phyloP scores from a whole-genome alignment of 2,329 filamentous ascomycete species.

The Neonectria ditissima region DNA sequence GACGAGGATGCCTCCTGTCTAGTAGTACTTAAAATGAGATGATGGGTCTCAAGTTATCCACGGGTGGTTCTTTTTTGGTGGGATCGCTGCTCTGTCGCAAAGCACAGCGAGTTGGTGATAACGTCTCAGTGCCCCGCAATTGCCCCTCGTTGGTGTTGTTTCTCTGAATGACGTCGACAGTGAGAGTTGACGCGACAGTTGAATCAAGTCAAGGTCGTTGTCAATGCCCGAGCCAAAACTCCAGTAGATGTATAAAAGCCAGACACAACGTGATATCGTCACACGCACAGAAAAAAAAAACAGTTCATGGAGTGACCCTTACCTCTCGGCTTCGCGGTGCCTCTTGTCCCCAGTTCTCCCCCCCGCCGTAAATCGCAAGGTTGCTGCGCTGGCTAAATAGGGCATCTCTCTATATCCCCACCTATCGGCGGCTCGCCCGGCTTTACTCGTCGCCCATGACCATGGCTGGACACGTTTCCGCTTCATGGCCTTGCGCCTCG shows the following conservation, averaged over 20 bases:
- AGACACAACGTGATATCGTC: background rate
- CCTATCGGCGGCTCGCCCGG: conserved; percentile 40
- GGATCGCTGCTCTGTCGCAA: conserved; percentile 28
- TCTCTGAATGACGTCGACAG: conserved; percentile 30
- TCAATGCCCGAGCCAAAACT: background rate
- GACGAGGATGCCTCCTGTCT: background rate
- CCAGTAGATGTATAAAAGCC: background rate
- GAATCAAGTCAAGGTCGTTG: background rate
- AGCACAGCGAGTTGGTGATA: conserved; percentile 37
- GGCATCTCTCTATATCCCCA: conserved; percentile 37
- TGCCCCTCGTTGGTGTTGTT: conserved; percentile 36
- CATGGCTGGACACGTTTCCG: background rate
- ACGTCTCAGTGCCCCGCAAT: conserved; percentile 42
- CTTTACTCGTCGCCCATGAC: conserved; percentile 26
- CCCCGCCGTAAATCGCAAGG: background rate
- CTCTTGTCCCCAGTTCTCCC: background rate
- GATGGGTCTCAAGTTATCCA: background rate
- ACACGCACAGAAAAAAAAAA: background rate
- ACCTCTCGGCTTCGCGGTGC: background rate
- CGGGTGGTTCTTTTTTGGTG: background rate
- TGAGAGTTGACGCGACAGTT: conserved; percentile 4
- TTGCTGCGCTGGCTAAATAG: conserved; percentile 31
- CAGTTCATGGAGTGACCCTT: conserved; percentile 4
- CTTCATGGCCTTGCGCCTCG: conserved; percentile 7
- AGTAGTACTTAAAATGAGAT: background rate